Conservation (phyloP, 257 asterid genomes). For the Solanum commersonii region DNA sequence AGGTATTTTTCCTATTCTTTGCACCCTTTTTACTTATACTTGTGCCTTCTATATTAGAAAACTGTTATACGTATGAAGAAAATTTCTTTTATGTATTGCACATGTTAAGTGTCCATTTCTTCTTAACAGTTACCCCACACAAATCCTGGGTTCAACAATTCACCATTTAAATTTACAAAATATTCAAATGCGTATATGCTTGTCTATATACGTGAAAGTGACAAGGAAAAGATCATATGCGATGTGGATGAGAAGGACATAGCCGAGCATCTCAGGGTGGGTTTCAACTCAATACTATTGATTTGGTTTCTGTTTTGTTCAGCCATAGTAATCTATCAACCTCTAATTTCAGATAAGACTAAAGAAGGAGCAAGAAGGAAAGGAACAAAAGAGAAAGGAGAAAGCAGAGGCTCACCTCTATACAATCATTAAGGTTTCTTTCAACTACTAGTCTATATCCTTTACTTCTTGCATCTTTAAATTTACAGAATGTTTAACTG, state of each 20-base stretch:
- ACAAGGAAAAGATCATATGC: constrained; percentile 67
- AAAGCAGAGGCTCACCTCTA: constrained; percentile 83
- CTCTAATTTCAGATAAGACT: constrained; percentile 43
- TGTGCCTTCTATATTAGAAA: neutral
- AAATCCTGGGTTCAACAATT: constrained; percentile 68
- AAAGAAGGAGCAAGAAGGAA: constrained; percentile 75
- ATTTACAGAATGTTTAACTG: neutral
- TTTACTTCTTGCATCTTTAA: neutral
- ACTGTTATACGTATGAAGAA: neutral
- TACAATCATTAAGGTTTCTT: constrained; percentile 64
- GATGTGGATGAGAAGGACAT: constrained; percentile 79
- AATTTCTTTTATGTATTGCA: neutral
- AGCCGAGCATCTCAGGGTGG: constrained; percentile 78
- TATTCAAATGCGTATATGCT: constrained; percentile 84
- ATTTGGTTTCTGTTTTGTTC: neutral
- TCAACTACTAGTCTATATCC: neutral
- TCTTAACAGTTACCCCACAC: constrained; percentile 55
- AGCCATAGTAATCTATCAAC: neutral
- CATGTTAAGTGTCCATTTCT: neutral
- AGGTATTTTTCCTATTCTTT: constrained; percentile 17
- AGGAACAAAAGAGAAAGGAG: constrained; percentile 68
- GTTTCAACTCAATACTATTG: constrained; percentile 1
- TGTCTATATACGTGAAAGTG: constrained; percentile 77
- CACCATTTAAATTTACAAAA: constrained; percentile 76
- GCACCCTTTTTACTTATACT: neutral